Base-by-base conservation (phyloP, 2,329 filamentous ascomycete species). In the Ascochyta fabae region DNA sequence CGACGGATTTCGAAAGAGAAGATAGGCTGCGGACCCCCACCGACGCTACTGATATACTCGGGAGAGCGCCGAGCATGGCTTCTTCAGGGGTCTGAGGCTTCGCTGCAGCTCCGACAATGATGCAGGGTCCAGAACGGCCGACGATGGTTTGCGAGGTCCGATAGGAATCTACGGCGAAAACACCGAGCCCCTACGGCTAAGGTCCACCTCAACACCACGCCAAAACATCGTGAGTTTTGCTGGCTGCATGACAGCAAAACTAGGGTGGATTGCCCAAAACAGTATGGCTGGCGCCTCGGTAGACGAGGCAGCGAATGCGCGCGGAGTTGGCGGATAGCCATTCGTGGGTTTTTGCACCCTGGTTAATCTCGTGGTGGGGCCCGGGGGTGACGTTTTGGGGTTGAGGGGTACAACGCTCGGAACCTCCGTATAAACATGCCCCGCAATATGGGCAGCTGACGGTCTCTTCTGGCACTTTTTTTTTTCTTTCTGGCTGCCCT, bases 131-230 rank as follows among this genome's bases (percentile, higher is more conserved):
- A 56, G 53, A 56, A 23, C 53, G 42, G 15, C 38, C 53, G 36
- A 43, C 34, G 35, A 16, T 31, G 38, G 34, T 27, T 34, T 23
- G 19, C 26, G 53, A 46, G 46, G 9, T 41, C 29, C 52, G 36
- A 50, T 23, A 31, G 27, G 46, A 36, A 26, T 44, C 16, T 36
- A 56, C 53, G 53, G 53, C 53, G 53, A 56, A 56, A 56, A 38
- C 47, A 48, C 53, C 47, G 53, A 56, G 46, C 46, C 42, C 33
- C 38, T 27, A 43, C 54, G 53, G 48, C 53, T 40, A 40, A 48
- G 44, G n/a, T 36, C 54, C 48, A 53, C 54, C 54, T 52, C 54
- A 57, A 57, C 54, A 57, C 54, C 54, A 57, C 48, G 48, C 54
- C 54, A 48, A 19, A 52, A 57, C 54, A 57, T 57, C 54, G 54